phyloP scores from a whole-genome alignment of 176 grass and related monocot species.

The Paspalum notatum region DNA sequence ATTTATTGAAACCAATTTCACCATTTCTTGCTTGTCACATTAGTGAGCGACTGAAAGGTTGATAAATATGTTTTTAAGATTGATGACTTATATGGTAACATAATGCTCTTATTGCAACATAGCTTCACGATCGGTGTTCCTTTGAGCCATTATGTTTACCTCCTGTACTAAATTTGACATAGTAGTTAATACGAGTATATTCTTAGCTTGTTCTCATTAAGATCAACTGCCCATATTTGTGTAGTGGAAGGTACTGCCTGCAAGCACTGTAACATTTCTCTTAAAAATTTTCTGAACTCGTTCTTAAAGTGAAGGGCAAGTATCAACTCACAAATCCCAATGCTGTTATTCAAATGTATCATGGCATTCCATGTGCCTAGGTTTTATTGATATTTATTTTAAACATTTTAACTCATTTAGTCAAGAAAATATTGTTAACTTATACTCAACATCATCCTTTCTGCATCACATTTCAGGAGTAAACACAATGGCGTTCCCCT shows the following conservation, averaged over 20 bases:
- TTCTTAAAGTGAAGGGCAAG: too few relatives aligned
- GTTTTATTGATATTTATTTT: not conserved
- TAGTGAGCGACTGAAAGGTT: not conserved
- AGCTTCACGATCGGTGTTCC: not conserved
- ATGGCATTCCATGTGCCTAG: not conserved
- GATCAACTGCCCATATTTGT: too few relatives aligned
- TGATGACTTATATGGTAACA: not conserved
- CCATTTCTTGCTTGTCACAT: not conserved
- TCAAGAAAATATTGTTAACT: not conserved
- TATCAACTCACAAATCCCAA: not conserved
- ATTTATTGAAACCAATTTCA: not conserved
- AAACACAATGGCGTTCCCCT: not conserved
- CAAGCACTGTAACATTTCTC: not conserved
- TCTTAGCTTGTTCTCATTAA: too few relatives aligned
- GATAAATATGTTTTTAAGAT: not conserved
- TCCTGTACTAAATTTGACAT: not conserved
- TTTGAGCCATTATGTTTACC: not conserved
- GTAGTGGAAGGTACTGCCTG: too few relatives aligned
- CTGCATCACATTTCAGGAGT: not conserved
- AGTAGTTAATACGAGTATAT: too few relatives aligned
- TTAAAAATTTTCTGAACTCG: not conserved
- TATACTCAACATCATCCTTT: not conserved
- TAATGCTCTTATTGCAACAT: not conserved
- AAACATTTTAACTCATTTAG: not conserved
- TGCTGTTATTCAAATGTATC: not conserved